Evolutionary conservation across 1,139 yeast genomes (phyloP).

Genomic region (Debaryomyces fabryi): DNA sequence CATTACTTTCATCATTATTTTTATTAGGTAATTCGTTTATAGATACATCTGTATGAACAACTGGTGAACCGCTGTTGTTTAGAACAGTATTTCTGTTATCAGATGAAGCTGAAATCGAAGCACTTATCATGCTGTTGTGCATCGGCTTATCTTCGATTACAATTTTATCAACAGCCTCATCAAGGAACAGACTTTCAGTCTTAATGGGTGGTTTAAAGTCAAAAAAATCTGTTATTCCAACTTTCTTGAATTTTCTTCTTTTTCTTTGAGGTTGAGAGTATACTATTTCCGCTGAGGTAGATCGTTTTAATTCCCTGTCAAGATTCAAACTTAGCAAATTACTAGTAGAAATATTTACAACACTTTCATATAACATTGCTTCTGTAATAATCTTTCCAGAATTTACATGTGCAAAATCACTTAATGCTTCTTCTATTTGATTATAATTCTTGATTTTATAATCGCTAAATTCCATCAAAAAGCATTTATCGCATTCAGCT

Average conservation of each 20-base stretch:
- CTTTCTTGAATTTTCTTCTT: conserved; percentile 36
- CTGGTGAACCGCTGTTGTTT: not conserved
- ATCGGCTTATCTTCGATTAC: not conserved
- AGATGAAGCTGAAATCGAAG: not conserved
- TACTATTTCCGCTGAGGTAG: conserved; percentile 9
- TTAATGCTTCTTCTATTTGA: not conserved
- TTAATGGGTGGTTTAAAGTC: conserved; percentile 20
- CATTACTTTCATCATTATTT: not conserved
- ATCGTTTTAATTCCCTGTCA: conserved; percentile 7
- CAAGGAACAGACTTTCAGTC: not conserved
- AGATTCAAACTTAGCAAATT: conserved; percentile 12
- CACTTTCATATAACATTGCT: conserved; percentile 13
- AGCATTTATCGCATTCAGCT: not conserved
- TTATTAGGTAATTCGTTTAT: not conserved
- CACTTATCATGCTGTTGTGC: not conserved
- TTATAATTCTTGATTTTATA: not conserved
- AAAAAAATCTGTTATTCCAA: conserved; percentile 37
- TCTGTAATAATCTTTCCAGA: conserved; percentile 8
- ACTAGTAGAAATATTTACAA: conserved; percentile 10
- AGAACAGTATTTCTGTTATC: not conserved
- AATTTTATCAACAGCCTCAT: conserved; percentile 3
- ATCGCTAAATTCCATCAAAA: not conserved
- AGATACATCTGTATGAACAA: not conserved
- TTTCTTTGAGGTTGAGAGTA: conserved; percentile 21
- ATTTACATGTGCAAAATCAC: not conserved